These are phyloP conservation scores for Miscanthus lutarioriparius DNA, from an alignment of 176 grass and related monocot genomes.

Conservation along the genomic window DNA sequence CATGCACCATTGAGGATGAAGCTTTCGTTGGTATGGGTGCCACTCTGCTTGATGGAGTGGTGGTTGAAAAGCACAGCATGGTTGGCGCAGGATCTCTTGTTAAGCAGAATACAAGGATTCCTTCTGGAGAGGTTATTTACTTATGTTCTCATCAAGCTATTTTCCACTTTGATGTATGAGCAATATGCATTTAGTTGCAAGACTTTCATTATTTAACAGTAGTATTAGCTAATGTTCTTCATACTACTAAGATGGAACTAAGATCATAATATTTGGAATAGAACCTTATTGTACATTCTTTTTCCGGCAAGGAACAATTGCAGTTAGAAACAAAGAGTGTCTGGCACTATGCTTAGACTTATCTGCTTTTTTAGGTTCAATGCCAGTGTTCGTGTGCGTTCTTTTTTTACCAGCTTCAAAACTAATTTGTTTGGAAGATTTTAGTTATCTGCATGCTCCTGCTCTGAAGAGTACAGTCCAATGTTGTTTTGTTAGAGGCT, in stretches of 20 bases:
- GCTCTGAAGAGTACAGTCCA: not conserved
- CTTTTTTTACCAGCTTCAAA: not conserved
- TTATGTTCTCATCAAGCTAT: constrained; percentile 21
- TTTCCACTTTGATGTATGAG: constrained; percentile 6
- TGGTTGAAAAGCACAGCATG: constrained; percentile 94
- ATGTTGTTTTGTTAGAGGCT: not conserved
- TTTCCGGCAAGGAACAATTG: not conserved
- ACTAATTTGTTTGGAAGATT: not conserved
- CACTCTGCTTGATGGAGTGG: constrained; percentile 83
- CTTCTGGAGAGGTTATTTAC: constrained; percentile 80
- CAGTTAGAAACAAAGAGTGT: not conserved
- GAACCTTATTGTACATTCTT: not conserved
- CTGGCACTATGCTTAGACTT: not conserved
- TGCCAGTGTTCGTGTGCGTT: not conserved
- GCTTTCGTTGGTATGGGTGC: constrained; percentile 96
- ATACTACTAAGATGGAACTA: not conserved
- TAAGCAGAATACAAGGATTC: constrained; percentile 85
- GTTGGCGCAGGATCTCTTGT: constrained; percentile 88
- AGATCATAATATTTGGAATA: constrained; percentile 9
- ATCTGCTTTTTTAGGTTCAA: not conserved
- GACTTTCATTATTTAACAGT: not conserved
- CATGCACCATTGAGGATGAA: constrained; percentile 87
- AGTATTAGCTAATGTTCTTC: not conserved
- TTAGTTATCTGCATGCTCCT: not conserved
- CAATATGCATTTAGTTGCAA: not conserved